Evolutionary conservation across 2,329 filamentous ascomycete genomes (phyloP).

Genomic region (Scedosporium aurantiacum): DNA sequence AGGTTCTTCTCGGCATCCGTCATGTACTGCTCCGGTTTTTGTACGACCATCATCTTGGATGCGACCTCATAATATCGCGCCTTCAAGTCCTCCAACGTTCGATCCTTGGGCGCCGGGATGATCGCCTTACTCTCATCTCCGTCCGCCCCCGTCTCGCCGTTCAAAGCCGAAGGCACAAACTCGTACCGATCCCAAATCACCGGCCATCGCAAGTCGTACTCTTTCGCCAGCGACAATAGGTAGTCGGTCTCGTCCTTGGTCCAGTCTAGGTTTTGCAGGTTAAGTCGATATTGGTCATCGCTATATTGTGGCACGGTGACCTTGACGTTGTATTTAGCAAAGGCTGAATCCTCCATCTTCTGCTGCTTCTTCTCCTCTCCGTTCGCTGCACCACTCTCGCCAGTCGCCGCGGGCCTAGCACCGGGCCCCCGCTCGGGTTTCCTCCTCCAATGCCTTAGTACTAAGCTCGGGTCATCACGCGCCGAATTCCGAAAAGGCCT

Average conservation of each 20-base stretch:
- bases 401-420: conserved; percentile 18
- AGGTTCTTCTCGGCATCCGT: conserved; percentile 69
- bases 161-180: conserved; percentile 40
- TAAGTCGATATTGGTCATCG: conserved; percentile 72
- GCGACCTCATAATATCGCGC: conserved; percentile 81
- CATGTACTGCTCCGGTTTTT: conserved; percentile 79
- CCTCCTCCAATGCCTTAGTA: conserved; percentile 72
- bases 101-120: conserved; percentile 38
- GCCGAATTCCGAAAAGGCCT: conserved; percentile 67
- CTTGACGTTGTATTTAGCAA: conserved; percentile 80
- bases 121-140: conserved; percentile 41
- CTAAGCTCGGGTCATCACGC: conserved; percentile 53
- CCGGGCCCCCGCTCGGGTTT: conserved; percentile 34
- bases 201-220: conserved; percentile 83
- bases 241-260: conserved; percentile 91
- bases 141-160: conserved; percentile 32
- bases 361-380: conserved; percentile 15
- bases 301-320: conserved; percentile 71
- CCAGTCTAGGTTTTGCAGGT: conserved; percentile 69
- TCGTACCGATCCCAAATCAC: conserved; percentile 91
- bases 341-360: conserved; percentile 49
- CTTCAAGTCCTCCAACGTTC: conserved; percentile 85
- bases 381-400: conserved; percentile 26
- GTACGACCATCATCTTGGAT: conserved; percentile 67
- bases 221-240: conserved; percentile 60